Percentiles rank a stretch among this genome's conserved stretches.
phyloP scores from a whole-genome alignment of 805 yeast genomes.

The Candida germanica region DNA sequence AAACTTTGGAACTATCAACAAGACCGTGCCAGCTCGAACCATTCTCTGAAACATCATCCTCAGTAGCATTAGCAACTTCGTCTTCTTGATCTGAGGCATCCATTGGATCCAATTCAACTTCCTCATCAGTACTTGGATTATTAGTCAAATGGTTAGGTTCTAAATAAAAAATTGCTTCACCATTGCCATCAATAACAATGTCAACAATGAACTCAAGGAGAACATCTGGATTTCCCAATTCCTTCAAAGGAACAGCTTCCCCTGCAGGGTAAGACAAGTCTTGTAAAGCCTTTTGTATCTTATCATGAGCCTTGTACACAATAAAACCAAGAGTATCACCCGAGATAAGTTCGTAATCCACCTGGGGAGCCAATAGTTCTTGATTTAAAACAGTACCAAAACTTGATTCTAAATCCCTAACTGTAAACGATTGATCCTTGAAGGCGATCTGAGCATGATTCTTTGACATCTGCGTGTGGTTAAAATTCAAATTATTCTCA shows the following conservation, averaged over 20 bases:
- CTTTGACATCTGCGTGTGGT: slow-evolving; percentile 36
- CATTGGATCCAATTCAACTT: slow-evolving; percentile 1
- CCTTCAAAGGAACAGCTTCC: slow-evolving; percentile 14
- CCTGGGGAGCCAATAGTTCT: slow-evolving; percentile 19
- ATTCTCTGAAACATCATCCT: too few species aligned
- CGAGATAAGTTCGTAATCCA: slow-evolving; percentile 14
- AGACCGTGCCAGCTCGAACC: too few species aligned
- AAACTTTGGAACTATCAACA: too few species aligned
- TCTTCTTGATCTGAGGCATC: slow-evolving; percentile 2
- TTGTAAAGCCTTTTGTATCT: background rate
- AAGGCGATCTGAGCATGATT: slow-evolving; percentile 29
- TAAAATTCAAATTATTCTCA: slow-evolving; percentile 29
- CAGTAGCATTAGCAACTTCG: slow-evolving; percentile 4
- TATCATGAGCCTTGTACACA: slow-evolving; percentile 15
- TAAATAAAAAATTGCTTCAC: background rate
- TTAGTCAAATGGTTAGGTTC: too few species aligned
- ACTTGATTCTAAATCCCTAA: slow-evolving; percentile 31
- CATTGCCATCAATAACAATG: background rate
- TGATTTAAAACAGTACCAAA: slow-evolving; percentile 38
- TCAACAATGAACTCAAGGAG: slow-evolving; percentile 18
- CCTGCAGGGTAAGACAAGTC: background rate
- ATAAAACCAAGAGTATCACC: slow-evolving; percentile 36
- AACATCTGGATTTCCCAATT: slow-evolving; percentile 21
- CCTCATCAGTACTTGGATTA: background rate
- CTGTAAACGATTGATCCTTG: slow-evolving; percentile 17